A percentile compares a stretch with the other conserved stretches of the same genome.
Conservation (phyloP, 768 basidiomycete species). For the Agaricus sinodeliciosus region DNA sequence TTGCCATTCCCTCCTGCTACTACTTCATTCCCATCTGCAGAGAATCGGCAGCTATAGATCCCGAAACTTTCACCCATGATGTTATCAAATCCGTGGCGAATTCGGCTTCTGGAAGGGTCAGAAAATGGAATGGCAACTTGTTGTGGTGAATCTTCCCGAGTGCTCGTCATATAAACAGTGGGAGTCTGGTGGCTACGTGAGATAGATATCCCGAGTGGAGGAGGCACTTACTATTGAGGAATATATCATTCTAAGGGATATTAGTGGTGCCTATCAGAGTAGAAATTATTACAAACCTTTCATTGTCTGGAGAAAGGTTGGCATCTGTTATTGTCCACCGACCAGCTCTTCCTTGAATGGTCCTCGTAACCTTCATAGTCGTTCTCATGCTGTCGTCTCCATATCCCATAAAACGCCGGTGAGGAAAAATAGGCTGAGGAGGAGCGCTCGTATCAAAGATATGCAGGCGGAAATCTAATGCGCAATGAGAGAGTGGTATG, state of each 20-base stretch:
- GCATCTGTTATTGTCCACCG: constrained; percentile 96
- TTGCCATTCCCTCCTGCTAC: constrained; percentile 87
- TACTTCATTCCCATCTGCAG: constrained; percentile 92
- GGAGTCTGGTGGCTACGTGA: constrained; percentile 39
- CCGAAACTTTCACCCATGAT: constrained; percentile 46
- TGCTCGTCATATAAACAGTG: constrained; percentile 70
- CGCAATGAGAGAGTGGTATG: neutral
- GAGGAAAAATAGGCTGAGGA: constrained; percentile 18
- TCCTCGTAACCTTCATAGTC: constrained; percentile 45
- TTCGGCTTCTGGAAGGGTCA: constrained; percentile 35
- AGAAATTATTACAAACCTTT: constrained; percentile 44
- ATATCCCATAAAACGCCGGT: constrained; percentile 8
- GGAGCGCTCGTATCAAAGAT: constrained; percentile 74
- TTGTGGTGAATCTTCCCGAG: constrained; percentile 49
- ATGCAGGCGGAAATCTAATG: constrained; percentile 80
- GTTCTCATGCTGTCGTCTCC: constrained; percentile 28
- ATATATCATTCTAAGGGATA: constrained; percentile 71
- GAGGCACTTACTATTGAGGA: constrained; percentile 65
- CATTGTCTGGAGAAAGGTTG: constrained; percentile 83
- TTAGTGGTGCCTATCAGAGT: neutral
- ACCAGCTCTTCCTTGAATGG: constrained; percentile 69
- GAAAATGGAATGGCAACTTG: constrained; percentile 60
- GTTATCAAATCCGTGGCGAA: constrained; percentile 24
- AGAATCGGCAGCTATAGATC: constrained; percentile 94
- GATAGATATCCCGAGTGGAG: neutral